phyloP scores from a whole-genome alignment of 2,329 filamentous ascomycete species.

The Colletotrichum echinochloae region DNA sequence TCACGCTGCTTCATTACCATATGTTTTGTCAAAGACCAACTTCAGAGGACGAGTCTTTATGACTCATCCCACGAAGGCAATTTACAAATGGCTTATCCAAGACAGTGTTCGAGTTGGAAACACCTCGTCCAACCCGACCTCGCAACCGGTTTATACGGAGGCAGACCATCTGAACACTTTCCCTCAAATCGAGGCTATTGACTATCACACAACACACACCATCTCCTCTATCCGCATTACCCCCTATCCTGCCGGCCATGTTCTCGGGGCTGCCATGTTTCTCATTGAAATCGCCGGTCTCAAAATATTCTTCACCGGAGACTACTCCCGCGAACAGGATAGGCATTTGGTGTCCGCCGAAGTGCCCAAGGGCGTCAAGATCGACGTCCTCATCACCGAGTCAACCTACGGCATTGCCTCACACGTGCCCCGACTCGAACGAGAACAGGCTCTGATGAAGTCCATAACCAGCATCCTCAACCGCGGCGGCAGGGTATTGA shows the following conservation, averaged over 20 bases:
- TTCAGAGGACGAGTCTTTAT: constrained; percentile 98
- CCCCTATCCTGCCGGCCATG: constrained; percentile 95
- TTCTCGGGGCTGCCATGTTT: constrained; percentile 98
- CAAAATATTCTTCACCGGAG: constrained; percentile 97
- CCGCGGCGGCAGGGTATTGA: constrained; percentile 88
- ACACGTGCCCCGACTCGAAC: constrained; percentile 88
- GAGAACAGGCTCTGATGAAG: constrained; percentile 95
- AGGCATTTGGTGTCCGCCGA: constrained; percentile 94
- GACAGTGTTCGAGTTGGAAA: constrained; percentile 93
- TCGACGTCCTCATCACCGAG: constrained; percentile 97
- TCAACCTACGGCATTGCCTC: constrained; percentile 97
- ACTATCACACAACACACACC: constrained; percentile 97
- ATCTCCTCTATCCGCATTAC: constrained; percentile 97
- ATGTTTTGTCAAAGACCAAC: constrained; percentile 97
- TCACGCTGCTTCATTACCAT: constrained; percentile 97
- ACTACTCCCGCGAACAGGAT: constrained; percentile 96
- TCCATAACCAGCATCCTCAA: constrained; percentile 92
- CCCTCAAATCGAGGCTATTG: constrained; percentile 94
- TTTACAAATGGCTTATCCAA: constrained; percentile 99
- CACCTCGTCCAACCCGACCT: constrained; percentile 70
- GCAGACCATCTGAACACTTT: constrained; percentile 95
- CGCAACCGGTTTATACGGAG: constrained; percentile 91
- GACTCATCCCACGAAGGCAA: constrained; percentile 99
- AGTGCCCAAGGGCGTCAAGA: constrained; percentile 87
- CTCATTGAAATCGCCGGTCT: constrained; percentile 96